Percentiles rank a stretch among this genome's conserved stretches.
phyloP scores from a whole-genome alignment of 1,139 yeast genomes.

The Saccharomyces hybrid region DNA sequence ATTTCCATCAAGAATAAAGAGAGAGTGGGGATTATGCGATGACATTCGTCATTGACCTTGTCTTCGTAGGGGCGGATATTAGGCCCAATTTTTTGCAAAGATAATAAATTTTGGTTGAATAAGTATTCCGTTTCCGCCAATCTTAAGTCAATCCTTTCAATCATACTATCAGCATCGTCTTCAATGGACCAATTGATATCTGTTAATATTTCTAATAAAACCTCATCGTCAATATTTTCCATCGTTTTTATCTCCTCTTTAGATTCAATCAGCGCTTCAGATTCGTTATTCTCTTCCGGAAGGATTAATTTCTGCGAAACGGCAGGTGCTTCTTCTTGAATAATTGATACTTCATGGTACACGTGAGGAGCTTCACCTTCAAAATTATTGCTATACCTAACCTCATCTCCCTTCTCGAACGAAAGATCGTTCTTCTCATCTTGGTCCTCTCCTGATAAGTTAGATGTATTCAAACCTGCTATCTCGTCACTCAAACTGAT shows the following conservation, averaged over 20 bases:
- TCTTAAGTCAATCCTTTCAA: slow-evolving; percentile 50
- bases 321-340: slow-evolving; percentile 24
- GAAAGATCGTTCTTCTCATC: slow-evolving; percentile 16
- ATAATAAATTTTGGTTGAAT: slow-evolving; percentile 37
- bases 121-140: slow-evolving; percentile 43
- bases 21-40: slow-evolving; percentile 49
- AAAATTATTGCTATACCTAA: slow-evolving; percentile 21
- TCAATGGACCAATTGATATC: slow-evolving; percentile 66
- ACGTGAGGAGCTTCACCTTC: slow-evolving; percentile 16
- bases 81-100: slow-evolving; percentile 35
- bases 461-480: slow-evolving; percentile 8
- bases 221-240: slow-evolving; percentile 18
- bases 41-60: slow-evolving; percentile 50
- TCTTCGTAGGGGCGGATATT: slow-evolving; percentile 39
- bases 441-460: background rate
- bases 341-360: slow-evolving; percentile 29
- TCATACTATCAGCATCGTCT: slow-evolving; percentile 53
- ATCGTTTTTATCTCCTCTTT: background rate
- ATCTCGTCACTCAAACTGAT: background rate
- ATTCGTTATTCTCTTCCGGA: background rate
- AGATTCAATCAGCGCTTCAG: background rate
- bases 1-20: slow-evolving; percentile 53
- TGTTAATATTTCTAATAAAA: slow-evolving; percentile 45
- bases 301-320: background rate
- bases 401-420: slow-evolving; percentile 28